Conservation (phyloP, 2,329 filamentous ascomycete genomes). For the Phialemoniopsis sp. region DNA sequence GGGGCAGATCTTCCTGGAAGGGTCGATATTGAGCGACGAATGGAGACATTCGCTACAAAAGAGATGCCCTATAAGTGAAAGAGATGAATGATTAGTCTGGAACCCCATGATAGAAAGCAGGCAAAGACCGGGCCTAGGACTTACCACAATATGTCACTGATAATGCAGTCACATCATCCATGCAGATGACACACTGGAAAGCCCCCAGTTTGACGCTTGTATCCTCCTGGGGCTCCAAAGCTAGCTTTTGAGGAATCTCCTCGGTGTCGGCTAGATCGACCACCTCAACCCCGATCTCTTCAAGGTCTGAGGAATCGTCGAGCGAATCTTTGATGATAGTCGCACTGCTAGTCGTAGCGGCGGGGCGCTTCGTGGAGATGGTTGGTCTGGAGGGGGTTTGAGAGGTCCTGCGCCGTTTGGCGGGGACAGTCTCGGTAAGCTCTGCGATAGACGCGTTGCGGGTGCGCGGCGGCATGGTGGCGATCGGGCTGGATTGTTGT, state of each 20-base stretch:
- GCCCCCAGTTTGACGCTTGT: slow-evolving; percentile 47
- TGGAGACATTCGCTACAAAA: slow-evolving; percentile 62
- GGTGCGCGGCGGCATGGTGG: no score
- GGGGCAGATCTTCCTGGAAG: slow-evolving; percentile 54
- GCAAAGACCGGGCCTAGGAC: slow-evolving; percentile 17
- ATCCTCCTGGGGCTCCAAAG: slow-evolving; percentile 32
- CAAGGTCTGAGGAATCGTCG: slow-evolving; percentile 4
- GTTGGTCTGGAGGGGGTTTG: not conserved
- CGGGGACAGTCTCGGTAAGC: not conserved
- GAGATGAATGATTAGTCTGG: not conserved
- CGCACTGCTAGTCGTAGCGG: not conserved
- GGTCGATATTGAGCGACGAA: slow-evolving; percentile 53
- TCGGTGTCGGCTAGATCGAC: slow-evolving; percentile 37
- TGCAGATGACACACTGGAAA: slow-evolving; percentile 65
- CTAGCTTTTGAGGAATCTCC: slow-evolving; percentile 27
- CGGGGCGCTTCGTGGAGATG: slow-evolving; percentile 2
- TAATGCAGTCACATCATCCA: slow-evolving; percentile 55
- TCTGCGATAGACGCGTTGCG: no score
- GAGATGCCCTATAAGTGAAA: slow-evolving; percentile 49
- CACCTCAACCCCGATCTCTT: slow-evolving; percentile 19
- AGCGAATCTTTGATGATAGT: not conserved
- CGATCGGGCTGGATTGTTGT: no score
- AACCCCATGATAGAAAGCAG: not conserved
- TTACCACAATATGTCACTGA: slow-evolving; percentile 65
- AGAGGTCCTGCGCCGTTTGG: not conserved